Conservation (phyloP, 2,329 filamentous ascomycete species). For the Aspergillus melleus region DNA sequence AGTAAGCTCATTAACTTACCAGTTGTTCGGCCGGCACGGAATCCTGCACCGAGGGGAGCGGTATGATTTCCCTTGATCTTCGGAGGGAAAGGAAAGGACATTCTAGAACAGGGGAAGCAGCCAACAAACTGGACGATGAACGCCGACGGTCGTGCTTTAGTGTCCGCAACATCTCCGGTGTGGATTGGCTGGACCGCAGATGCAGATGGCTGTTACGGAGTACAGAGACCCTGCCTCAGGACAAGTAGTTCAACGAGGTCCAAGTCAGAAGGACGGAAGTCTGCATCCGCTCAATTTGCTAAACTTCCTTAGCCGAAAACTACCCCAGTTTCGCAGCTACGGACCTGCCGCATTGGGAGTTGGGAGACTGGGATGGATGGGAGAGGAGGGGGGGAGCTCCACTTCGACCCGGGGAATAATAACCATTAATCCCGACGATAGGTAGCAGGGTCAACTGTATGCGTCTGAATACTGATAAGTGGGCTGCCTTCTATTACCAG, state of each 20-base stretch:
- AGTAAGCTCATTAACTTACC: too few species aligned
- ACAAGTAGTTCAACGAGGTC: too few species aligned
- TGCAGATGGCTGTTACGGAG: background rate
- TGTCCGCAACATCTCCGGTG: constrained; percentile 9
- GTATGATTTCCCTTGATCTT: background rate
- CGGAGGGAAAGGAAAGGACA: background rate
- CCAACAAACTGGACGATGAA: constrained; percentile 1
- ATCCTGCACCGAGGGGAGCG: too few species aligned
- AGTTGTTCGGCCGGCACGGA: background rate
- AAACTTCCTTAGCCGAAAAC: constrained; percentile 1
- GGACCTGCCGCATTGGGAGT: constrained; percentile 15
- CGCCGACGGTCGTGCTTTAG: constrained; percentile 8
- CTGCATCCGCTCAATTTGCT: background rate
- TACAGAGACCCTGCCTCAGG: background rate
- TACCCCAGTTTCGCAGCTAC: constrained; percentile 15
- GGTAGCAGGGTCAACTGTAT: too few species aligned
- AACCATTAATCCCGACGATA: too few species aligned
- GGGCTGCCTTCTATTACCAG: background rate
- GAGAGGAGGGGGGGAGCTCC: background rate
- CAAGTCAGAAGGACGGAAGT: background rate
- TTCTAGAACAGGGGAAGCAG: constrained; percentile 13
- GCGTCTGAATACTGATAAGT: background rate
- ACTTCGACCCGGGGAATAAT: constrained; percentile 1
- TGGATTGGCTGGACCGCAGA: background rate
- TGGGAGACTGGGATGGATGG: background rate